Base-by-base conservation (phyloP, 345 rosid genomes). In the Arabidopsis arenosa region DNA sequence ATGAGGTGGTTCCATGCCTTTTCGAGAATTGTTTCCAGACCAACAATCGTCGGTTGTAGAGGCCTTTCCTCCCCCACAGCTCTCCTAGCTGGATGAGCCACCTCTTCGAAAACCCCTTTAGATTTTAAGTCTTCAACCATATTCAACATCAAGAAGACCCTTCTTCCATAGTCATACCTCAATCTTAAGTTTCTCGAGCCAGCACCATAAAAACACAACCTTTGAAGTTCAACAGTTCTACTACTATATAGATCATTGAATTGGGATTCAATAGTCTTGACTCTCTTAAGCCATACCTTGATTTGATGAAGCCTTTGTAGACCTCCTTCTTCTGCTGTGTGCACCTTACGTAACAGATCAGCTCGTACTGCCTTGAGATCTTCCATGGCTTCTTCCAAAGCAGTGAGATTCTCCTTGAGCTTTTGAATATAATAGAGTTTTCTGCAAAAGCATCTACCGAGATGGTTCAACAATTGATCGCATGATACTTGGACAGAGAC, bases 221-320 rank as follows among this genome's bases (percentile, higher is more conserved):
- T 35, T 17, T 59, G 11, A 39, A 51, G 75, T n/a, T 47, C 74
- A 14, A 9, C 17, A 3, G 39, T 13, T 23, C 30, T 51, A 11
- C 45, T 55, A 56, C 30, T 45, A 41, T 66, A 5, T 6, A 78
- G 37, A 9, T 51, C 33, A 23, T 66, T 41, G 36, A 23, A 65
- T 14, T 57, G 36, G 36, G 47, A 12, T 21, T 36, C 33, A 3
- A 51, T 44, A 17, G 12, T 6, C 51, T 73, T 18, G 5, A 61
- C 74, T 23, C 63, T 60, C 66, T 63, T 59, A 11, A 79, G 73
- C 74, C 78, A 78, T 10, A 44, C 43, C 30, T 51, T 14, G 45
- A 78, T 71, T 60, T 48, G 64, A 10, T 58, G 30, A 12, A 60
- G 74, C 21, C 40, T 57, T 61, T 64, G 47, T 5, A 13, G n/a